These are phyloP conservation scores for Candida hungchunana DNA, from an alignment of 805 yeast species.

Conservation along the genomic window DNA sequence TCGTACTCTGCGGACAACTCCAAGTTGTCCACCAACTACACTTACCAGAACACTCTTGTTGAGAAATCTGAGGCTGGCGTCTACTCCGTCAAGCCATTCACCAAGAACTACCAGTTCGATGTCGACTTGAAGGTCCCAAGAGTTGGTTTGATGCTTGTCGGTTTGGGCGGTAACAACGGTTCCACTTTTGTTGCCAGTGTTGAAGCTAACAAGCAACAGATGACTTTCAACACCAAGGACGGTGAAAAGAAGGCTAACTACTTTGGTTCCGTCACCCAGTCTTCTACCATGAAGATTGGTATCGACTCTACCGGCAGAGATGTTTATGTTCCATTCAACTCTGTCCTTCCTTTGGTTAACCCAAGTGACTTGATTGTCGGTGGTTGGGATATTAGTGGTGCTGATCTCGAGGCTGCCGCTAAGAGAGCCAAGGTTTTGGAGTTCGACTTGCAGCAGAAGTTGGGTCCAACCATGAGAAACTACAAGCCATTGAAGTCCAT, in stretches of 20 bases:
- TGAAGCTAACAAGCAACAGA: slow-evolving; percentile 76
- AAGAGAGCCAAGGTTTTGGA: slow-evolving; percentile 84
- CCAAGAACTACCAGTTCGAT: slow-evolving; percentile 77
- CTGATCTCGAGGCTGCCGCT: slow-evolving; percentile 73
- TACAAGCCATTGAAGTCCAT: slow-evolving; percentile 75
- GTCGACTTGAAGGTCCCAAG: slow-evolving; percentile 78
- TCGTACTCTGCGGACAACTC: slow-evolving; percentile 40
- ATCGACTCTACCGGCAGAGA: slow-evolving; percentile 77
- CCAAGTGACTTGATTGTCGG: slow-evolving; percentile 89
- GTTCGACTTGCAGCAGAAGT: slow-evolving; percentile 73
- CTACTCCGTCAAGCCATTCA: slow-evolving; percentile 68
- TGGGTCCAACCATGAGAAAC: slow-evolving; percentile 56
- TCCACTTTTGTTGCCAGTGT: slow-evolving; percentile 83
- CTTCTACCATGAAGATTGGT: slow-evolving; percentile 87
- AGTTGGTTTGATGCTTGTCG: slow-evolving; percentile 86
- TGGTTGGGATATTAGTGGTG: slow-evolving; percentile 90
- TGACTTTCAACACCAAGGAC: slow-evolving; percentile 76
- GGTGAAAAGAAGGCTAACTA: slow-evolving; percentile 73
- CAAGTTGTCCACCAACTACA: slow-evolving; percentile 52
- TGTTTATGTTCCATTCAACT: slow-evolving; percentile 88
- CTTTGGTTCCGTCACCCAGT: slow-evolving; percentile 92
- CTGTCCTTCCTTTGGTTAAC: slow-evolving; percentile 78
- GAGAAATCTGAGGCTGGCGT: slow-evolving; percentile 37
- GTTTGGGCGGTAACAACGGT: slow-evolving; percentile 96
- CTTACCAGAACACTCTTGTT: slow-evolving; percentile 69